Evolutionary conservation across 371 early-diverging fungal genomes (phyloP), one percentile per base, ranked within the genome.

Genomic region (Gilbertella persicaria): DNA sequence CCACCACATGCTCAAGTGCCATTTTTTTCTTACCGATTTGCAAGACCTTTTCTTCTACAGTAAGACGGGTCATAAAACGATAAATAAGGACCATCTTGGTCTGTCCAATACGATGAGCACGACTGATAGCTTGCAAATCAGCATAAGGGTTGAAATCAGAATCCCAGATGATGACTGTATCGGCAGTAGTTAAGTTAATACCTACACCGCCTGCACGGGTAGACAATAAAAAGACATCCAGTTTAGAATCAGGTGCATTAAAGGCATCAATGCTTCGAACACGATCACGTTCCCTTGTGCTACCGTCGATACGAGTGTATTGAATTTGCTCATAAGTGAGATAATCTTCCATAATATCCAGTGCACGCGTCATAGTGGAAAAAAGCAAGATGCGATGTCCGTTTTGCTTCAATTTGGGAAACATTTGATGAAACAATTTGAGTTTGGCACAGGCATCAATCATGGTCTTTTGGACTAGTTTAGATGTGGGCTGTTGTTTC

Each of bases 81-180:
- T 92, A 82, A 3, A 92, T 88, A 28, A 90, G 64, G 1, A 99
- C 96, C 23, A 88, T 87, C 38, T 84, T 86, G n/a, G 71, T 87
- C 68, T 99, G 98, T 0, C 99, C 99, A 14, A 97, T 95, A 50
- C 99, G 88, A 66, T 98, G 93, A 2, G 95, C 93, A 28, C 98
- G 83, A 17, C 88, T 88, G 65, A 96, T 87, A 14, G 99, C 99
- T 72, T 95, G 88, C 73, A 86, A 73, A 71, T 89, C 97, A 42
- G 84, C 89, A 55, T 96, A 93, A 1, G 97, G 98, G 62, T 98
- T 98, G 77, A 88, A 96, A 62, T 98, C 99, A 17, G 88, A 82
- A 62, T 97, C 98, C 67, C 90, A 96, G 39, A 98, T 88, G 44
- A 99, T 89, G 20, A 97, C 88, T 0, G 94, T 95, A 55, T 98